Evolutionary conservation across 306 rosid species (phyloP).

Genomic region (Citrullus amarus): DNA sequence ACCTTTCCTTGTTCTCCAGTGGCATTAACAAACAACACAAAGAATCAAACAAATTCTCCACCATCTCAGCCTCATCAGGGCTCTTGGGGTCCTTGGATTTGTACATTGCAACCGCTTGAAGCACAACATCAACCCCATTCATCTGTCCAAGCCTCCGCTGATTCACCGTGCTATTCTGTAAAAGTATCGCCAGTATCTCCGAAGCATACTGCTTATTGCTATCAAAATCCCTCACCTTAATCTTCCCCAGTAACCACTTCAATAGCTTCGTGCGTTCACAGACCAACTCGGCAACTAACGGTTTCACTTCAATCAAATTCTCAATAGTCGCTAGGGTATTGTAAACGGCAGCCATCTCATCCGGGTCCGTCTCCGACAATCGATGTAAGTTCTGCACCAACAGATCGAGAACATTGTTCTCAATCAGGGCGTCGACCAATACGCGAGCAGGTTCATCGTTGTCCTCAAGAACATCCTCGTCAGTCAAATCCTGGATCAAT

Average conservation of each 20-base stretch:
- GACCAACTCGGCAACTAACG: conserved; percentile 71
- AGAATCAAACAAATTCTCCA: conserved; percentile 86
- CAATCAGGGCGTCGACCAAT: conserved; percentile 59
- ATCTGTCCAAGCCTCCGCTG: conserved; percentile 84
- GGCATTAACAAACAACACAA: conserved; percentile 95
- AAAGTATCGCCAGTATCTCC: conserved; percentile 75
- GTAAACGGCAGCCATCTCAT: conserved; percentile 59
- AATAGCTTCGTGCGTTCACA: conserved; percentile 71
- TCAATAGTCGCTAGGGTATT: conserved; percentile 64
- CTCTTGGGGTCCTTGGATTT: conserved; percentile 85
- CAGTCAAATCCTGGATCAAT: conserved; percentile 77
- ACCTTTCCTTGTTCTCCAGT: conserved; percentile 83
- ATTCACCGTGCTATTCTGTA: conserved; percentile 69
- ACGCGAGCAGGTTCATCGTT: conserved; percentile 67
- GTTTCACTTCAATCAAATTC: conserved; percentile 88
- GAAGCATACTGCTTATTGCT: conserved; percentile 84
- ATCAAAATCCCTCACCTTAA: conserved; percentile 83
- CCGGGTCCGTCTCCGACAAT: conserved; percentile 52
- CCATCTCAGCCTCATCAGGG: conserved; percentile 82
- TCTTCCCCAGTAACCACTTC: conserved; percentile 85
- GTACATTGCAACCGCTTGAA: conserved; percentile 94
- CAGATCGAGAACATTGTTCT: conserved; percentile 67
- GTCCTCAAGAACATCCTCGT: conserved; percentile 69
- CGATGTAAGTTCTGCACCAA: conserved; percentile 71
- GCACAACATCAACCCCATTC: conserved; percentile 89